Conservation (phyloP, 495 filamentous ascomycete genomes). For the Neurospora discreta region DNA sequence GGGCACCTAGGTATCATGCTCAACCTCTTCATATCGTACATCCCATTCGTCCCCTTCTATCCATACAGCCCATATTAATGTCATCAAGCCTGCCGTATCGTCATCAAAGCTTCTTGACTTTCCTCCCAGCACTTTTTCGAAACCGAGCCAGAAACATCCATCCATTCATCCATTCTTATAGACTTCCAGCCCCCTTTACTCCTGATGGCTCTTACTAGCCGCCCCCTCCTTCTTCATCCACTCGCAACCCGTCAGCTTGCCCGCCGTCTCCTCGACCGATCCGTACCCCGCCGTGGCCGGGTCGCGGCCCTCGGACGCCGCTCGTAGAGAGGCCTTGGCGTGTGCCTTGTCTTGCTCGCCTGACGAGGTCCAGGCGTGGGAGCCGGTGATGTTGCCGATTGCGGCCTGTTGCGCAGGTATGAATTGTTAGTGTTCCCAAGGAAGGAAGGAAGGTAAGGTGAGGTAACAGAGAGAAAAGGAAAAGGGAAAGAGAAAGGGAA, state of each 20-base stretch:
- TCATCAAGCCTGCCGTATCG: no score
- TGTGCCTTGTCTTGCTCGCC: constrained; percentile 37
- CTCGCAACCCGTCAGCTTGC: constrained; percentile 32
- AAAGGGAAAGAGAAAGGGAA: no score
- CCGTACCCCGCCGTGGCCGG: constrained; percentile 28
- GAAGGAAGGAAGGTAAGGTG: neutral
- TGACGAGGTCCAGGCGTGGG: constrained; percentile 31
- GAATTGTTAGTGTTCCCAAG: neutral
- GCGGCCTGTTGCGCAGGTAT: neutral
- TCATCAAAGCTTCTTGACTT: neutral
- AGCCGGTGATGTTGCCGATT: constrained; percentile 31
- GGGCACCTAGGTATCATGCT: no score
- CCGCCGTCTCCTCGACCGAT: constrained; percentile 33
- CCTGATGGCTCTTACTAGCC: constrained; percentile 14
- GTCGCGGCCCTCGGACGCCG: constrained; percentile 29
- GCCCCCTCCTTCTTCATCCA: constrained; percentile 36
- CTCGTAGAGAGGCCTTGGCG: constrained; percentile 30
- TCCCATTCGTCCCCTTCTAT: no score
- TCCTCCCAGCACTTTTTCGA: no score
- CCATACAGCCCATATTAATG: no score
- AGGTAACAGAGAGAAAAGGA: neutral
- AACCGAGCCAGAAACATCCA: no score
- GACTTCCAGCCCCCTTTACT: neutral
- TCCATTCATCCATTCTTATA: no score
- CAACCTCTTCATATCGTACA: no score